Percentiles rank a stretch among this genome's conserved stretches.
Evolutionary conservation across 225 moss, liverwort and hornwort species (phyloP).

Genomic region (Straminergon stramineum): DNA sequence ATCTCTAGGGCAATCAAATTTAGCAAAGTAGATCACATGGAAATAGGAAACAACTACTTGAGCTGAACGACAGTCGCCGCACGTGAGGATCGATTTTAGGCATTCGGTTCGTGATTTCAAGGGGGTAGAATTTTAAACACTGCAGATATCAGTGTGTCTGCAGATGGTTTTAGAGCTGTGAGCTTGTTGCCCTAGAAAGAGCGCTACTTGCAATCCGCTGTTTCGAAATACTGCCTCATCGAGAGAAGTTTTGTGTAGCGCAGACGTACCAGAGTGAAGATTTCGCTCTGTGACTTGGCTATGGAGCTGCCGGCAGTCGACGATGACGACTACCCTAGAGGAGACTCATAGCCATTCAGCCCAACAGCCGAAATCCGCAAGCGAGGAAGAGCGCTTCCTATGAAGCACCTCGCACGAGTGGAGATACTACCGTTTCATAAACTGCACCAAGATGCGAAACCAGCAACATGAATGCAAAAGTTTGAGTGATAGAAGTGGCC

Average conservation of each 20-base stretch:
- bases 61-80: neutral
- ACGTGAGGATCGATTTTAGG: neutral
- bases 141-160: neutral
- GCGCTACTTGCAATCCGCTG: neutral
- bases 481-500: neutral
- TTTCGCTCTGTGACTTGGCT: neutral
- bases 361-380: neutral
- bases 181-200: neutral
- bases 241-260: neutral
- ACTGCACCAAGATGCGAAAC: neutral
- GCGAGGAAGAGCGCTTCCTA: neutral
- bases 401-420: neutral
- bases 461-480: neutral
- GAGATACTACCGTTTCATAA: neutral
- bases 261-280: neutral
- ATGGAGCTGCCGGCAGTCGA: constrained; percentile 16
- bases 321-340: constrained; percentile 12
- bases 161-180: neutral
- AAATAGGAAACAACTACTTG: neutral
- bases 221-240: neutral
- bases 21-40: neutral
- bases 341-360: neutral
- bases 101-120: neutral
- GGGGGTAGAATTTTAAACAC: neutral
- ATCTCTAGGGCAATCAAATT: neutral